Base-by-base conservation (phyloP, 371 early-diverging fungal species). In the Mortierella sp. region DNA sequence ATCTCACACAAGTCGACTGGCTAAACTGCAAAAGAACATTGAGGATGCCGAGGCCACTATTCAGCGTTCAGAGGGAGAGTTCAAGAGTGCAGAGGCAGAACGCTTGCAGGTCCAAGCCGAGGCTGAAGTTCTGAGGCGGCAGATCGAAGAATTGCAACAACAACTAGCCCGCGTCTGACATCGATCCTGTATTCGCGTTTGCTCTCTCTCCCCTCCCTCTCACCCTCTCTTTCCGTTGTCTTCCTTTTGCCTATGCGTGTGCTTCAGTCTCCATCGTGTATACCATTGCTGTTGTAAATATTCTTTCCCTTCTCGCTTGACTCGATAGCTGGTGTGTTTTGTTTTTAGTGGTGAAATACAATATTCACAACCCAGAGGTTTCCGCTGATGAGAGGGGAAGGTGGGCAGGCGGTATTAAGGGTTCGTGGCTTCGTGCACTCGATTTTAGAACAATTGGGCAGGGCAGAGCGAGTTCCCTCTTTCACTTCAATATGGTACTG, bases 401-500 rank as follows among this genome's bases (percentile, higher is more conserved):
- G n/a, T n/a, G n/a, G n/a, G n/a, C n/a, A n/a, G n/a, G n/a, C n/a
- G n/a, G n/a, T n/a, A n/a, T 34, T 34, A 34, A 34, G 34, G 34
- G 34, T 34, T n/a, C 34, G 34, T 34, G 34, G 34, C 34, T 34
- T 34, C 34, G 34, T 34, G 4, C 34, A 4, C 4, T 4, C 34
- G 7, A 34, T 34, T 34, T 34, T 7, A 7, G 57, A 12, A 23
- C 57, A 28, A 10, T 34, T 4, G 4, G 34, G 34, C 34, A 34
- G 34, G 10, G 34, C 34, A 34, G 16, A 39, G 19, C 21, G 34
- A 52, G 68, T 50, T 68, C 68, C 53, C 50, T 61, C 68, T 68
- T 68, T 68, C 68, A 68, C 68, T 60, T 68, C 68, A 68, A 68
- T 61, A 68, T 68, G 68, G 68, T 68, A 68, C 49, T 34, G 34